These are phyloP conservation scores for Penicillium sp. DNA, from an alignment of 2,329 filamentous ascomycete species.

Conservation along the genomic window DNA sequence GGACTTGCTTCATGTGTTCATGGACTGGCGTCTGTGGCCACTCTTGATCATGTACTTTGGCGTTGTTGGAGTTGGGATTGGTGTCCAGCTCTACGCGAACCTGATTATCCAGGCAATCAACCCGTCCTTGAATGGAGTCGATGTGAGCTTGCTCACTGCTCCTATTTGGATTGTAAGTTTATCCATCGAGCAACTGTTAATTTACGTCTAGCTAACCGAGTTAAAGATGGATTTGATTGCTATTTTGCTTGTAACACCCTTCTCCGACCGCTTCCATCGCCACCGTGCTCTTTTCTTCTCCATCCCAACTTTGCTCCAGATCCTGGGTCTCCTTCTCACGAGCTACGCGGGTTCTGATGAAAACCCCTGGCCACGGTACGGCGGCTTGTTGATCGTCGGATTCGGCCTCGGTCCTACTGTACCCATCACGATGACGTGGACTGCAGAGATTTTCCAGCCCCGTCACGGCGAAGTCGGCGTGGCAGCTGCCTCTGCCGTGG, in stretches of 20 bases:
- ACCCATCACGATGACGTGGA: conserved; percentile 93
- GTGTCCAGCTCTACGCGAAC: conserved; percentile 82
- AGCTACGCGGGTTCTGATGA: conserved; percentile 66
- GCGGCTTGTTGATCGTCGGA: conserved; percentile 83
- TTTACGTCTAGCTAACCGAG: not conserved
- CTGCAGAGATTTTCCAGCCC: conserved; percentile 83
- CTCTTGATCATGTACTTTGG: conserved; percentile 91
- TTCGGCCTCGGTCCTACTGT: conserved; percentile 90
- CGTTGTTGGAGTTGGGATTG: conserved; percentile 88
- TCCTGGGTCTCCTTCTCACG: conserved; percentile 74
- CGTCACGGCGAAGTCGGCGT: conserved; percentile 90
- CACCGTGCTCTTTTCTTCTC: conserved; percentile 81
- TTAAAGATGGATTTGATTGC: conserved; percentile 79
- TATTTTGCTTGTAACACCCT: conserved; percentile 79
- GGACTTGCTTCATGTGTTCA: conserved; percentile 69
- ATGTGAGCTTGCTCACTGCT: conserved; percentile 79
- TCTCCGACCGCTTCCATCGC: conserved; percentile 83
- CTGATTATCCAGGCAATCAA: conserved; percentile 83
- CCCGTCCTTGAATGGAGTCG: conserved; percentile 68
- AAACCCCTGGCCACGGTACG: conserved; percentile 80
- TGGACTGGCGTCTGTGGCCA: conserved; percentile 88
- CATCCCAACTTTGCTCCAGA: conserved; percentile 73
- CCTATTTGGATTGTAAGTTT: conserved; percentile 83
- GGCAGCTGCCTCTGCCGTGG: conserved; percentile 78
- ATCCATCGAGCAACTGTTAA: not conserved